phyloP scores from a whole-genome alignment of 352 stramenopile species.

The Plasmopara halstedii region DNA sequence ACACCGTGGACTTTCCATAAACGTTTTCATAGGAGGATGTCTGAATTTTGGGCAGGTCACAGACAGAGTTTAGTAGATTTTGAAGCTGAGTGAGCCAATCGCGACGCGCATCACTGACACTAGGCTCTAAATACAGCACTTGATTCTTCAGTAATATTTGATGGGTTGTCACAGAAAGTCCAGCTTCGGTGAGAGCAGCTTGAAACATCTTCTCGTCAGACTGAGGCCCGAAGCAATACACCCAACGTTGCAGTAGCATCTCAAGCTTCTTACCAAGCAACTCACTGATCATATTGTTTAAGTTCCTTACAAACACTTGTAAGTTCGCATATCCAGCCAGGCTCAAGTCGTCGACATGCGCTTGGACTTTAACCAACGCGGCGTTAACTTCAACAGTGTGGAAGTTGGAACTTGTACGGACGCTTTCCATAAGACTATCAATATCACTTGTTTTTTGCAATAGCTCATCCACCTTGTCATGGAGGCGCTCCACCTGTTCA shows the following conservation, averaged over 20 bases:
- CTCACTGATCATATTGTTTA: slow-evolving; percentile 83
- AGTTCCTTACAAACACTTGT: slow-evolving; percentile 84
- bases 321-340: slow-evolving; percentile 93
- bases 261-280: slow-evolving; percentile 82
- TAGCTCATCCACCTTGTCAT: slow-evolving; percentile 98
- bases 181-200: slow-evolving; percentile 32
- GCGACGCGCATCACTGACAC: slow-evolving; percentile 88
- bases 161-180: slow-evolving; percentile 53
- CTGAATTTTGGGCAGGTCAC: slow-evolving; percentile 87
- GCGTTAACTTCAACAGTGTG: slow-evolving; percentile 34
- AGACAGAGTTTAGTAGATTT: slow-evolving; percentile 90
- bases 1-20: slow-evolving; percentile 62
- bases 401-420: slow-evolving; percentile 59
- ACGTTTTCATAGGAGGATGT: slow-evolving; percentile 84
- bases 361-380: slow-evolving; percentile 86
- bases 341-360: slow-evolving; percentile 91
- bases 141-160: slow-evolving; percentile 97
- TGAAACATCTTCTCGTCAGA: slow-evolving; percentile 54
- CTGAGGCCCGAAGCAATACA: slow-evolving; percentile 54
- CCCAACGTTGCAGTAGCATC: slow-evolving; percentile 53
- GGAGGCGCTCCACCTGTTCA: slow-evolving; percentile 92
- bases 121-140: slow-evolving; percentile 93
- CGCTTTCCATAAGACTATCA: slow-evolving; percentile 81
- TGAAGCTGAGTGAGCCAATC: slow-evolving; percentile 90
- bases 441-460: slow-evolving; percentile 90